Evolutionary conservation across 2,329 filamentous ascomycete genomes (phyloP).

Genomic region (Pestalotiopsis sp.): DNA sequence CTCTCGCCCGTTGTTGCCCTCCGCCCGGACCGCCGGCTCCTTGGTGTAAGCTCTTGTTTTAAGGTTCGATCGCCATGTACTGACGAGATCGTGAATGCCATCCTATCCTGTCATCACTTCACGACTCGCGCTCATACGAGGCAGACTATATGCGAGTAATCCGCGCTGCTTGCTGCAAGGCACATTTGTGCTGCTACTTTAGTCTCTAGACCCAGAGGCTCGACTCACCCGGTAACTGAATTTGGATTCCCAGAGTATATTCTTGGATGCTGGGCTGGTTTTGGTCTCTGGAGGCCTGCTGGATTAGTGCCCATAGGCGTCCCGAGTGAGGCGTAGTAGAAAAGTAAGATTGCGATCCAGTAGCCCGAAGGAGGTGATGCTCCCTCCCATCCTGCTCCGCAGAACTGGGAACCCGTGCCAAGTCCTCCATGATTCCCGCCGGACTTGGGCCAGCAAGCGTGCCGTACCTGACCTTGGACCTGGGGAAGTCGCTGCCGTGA

Average conservation of each 20-base stretch:
- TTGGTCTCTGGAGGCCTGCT: too few species aligned
- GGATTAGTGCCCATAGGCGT: too few species aligned
- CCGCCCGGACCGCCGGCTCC: neutral
- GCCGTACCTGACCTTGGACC: neutral
- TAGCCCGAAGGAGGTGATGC: neutral
- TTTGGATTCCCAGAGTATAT: neutral
- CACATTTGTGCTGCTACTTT: neutral
- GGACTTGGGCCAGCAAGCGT: neutral
- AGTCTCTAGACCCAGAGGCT: neutral
- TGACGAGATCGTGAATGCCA: neutral
- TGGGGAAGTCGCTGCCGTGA: neutral
- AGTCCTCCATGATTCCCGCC: neutral
- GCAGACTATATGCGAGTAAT: neutral
- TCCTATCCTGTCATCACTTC: neutral
- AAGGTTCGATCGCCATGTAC: neutral
- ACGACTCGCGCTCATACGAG: neutral
- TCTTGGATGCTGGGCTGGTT: neutral
- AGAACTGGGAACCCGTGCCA: neutral
- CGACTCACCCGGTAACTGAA: neutral
- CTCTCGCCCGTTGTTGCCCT: neutral
- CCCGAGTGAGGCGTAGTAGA: neutral
- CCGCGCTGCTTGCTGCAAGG: neutral
- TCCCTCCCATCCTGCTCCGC: neutral
- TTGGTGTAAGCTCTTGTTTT: neutral
- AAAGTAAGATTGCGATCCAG: neutral